Conservation (phyloP, 148 eudicot species). For the Rhododendron vialii region DNA sequence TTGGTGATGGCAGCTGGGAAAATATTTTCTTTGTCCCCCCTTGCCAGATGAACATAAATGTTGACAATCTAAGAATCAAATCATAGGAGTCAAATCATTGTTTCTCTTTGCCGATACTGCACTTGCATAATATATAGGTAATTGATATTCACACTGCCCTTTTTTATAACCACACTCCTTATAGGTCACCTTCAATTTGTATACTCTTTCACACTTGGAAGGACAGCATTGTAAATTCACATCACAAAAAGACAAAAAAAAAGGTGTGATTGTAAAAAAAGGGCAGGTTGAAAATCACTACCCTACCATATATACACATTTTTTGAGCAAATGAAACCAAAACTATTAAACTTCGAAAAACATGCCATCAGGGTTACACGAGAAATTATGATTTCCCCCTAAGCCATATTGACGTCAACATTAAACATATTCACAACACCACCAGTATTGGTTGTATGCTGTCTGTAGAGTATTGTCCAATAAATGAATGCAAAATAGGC, state of each 20-base stretch:
- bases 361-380: background rate
- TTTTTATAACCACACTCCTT: background rate
- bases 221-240: background rate
- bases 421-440: background rate
- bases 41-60: slow-evolving; percentile 86
- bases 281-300: background rate
- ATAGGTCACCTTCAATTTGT: no score
- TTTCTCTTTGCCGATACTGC: background rate
- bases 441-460: background rate
- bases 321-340: background rate
- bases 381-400: background rate
- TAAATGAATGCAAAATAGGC: background rate
- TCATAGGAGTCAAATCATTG: background rate
- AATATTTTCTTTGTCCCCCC: slow-evolving; percentile 74
- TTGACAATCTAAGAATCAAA: slow-evolving; percentile 66
- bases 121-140: background rate
- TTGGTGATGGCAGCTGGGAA: slow-evolving; percentile 83
- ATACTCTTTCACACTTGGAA: background rate
- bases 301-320: no score
- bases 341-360: background rate
- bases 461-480: background rate
- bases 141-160: background rate
- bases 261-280: background rate
- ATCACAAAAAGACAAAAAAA: background rate
- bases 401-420: background rate